These are phyloP conservation scores for Aspergillus oerlinghausenensis DNA, from an alignment of 2,329 filamentous ascomycete species.

Conservation along the genomic window DNA sequence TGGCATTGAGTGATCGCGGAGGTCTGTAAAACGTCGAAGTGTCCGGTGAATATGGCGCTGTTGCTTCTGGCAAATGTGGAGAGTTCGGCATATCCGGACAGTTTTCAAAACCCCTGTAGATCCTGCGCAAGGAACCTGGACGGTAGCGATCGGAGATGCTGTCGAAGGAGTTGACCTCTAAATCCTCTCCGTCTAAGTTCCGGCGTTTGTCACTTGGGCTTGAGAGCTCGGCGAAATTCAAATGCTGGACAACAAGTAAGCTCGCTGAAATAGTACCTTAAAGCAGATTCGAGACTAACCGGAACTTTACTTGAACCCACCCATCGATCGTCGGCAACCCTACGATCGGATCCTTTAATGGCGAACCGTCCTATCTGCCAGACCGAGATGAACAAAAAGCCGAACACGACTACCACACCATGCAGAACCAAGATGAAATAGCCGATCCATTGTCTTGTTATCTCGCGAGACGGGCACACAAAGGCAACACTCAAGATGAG, in stretches of 20 bases:
- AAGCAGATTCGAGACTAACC: not conserved
- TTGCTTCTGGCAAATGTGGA: not conserved
- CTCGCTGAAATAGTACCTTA: not conserved
- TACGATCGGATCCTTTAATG: not conserved
- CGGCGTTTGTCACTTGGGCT: no score
- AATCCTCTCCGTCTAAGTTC: not conserved
- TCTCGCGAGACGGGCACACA: not conserved
- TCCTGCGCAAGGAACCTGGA: not conserved
- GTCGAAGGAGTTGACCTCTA: not conserved
- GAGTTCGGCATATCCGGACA: not conserved
- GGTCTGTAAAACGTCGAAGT: slow-evolving; percentile 1
- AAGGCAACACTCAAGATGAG: not conserved
- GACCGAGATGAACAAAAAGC: not conserved
- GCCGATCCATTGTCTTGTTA: slow-evolving; percentile 2
- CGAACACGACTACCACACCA: slow-evolving; percentile 1
- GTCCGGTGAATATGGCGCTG: not conserved
- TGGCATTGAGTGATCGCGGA: not conserved
- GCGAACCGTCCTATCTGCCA: not conserved
- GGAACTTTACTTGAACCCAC: not conserved
- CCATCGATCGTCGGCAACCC: not conserved
- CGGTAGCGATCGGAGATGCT: not conserved
- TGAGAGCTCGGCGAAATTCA: not conserved
- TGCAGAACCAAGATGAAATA: slow-evolving; percentile 6
- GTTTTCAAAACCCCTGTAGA: not conserved
- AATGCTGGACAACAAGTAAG: not conserved